phyloP scores from a whole-genome alignment of 441 rosid species.

The Pelargonium fulgidum region DNA sequence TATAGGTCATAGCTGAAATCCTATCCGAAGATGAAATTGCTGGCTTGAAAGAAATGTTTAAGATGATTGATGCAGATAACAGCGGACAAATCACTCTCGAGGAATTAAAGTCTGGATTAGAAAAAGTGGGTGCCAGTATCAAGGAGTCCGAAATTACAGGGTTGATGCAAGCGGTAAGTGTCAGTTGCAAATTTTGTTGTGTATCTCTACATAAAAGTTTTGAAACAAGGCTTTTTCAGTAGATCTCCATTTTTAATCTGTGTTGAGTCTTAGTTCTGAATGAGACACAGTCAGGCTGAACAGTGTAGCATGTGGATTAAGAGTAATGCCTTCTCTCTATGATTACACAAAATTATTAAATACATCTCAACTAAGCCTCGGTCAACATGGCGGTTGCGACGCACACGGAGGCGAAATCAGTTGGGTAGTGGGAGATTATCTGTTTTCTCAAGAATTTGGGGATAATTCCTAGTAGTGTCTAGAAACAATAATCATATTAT shows the following conservation, averaged over 20 bases:
- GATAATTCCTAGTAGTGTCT: background rate
- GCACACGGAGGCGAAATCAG: background rate
- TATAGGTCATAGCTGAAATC: constrained; percentile 82
- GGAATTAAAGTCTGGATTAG: constrained; percentile 76
- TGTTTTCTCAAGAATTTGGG: background rate
- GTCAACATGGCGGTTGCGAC: too few relatives aligned
- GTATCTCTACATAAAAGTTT: background rate
- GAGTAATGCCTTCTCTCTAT: background rate
- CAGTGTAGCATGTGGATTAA: background rate
- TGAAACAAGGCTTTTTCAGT: background rate
- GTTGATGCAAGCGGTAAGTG: constrained; percentile 86
- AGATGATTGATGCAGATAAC: constrained; percentile 81
- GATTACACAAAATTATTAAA: too few relatives aligned
- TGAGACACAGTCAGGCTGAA: too few relatives aligned
- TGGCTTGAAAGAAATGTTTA: constrained; percentile 87
- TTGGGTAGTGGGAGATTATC: background rate
- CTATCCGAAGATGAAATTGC: constrained; percentile 91
- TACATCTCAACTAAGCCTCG: too few relatives aligned
- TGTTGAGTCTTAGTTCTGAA: too few relatives aligned
- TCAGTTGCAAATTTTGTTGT: constrained; percentile 7
- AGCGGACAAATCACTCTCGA: constrained; percentile 85
- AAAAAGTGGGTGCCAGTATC: constrained; percentile 68
- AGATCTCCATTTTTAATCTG: too few relatives aligned
- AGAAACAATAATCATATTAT: background rate
- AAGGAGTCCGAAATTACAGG: constrained; percentile 64